A percentile compares a stretch with the other conserved stretches of the same genome.
These are phyloP conservation scores for Aspergillus novofumigatus DNA, from an alignment of 2,329 filamentous ascomycete species.

Conservation along the genomic window DNA sequence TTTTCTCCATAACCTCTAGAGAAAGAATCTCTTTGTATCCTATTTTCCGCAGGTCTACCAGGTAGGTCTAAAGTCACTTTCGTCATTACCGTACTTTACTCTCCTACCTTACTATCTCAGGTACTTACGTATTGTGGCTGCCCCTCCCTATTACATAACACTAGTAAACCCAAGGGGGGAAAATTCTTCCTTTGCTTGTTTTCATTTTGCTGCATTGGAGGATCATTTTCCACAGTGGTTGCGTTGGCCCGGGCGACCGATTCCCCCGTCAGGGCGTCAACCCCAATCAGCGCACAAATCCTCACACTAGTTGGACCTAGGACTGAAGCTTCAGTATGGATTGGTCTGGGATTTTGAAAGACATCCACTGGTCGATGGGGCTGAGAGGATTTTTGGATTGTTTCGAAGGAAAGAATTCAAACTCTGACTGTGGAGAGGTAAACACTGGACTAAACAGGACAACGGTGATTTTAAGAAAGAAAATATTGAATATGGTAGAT, in stretches of 20 bases:
- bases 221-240: constrained; percentile 16
- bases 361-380: neutral
- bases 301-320: neutral
- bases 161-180: neutral
- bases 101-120: too few relatives aligned
- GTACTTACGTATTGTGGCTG: neutral
- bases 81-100: constrained; percentile 1
- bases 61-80: neutral
- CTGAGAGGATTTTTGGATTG: neutral
- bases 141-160: neutral
- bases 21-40: neutral
- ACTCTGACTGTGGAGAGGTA: neutral
- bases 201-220: constrained; percentile 35
- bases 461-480: neutral
- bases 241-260: constrained; percentile 29
- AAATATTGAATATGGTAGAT: too few relatives aligned
- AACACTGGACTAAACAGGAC: neutral
- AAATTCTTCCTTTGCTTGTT: constrained; percentile 27
- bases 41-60: neutral
- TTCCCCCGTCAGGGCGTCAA: constrained; percentile 13
- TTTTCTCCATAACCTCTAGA: neutral
- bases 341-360: neutral
- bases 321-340: neutral
- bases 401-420: neutral
- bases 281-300: constrained; percentile 20